Base-by-base conservation (phyloP, 192 early-diverging fungal genomes). In the Dispira simplex region DNA sequence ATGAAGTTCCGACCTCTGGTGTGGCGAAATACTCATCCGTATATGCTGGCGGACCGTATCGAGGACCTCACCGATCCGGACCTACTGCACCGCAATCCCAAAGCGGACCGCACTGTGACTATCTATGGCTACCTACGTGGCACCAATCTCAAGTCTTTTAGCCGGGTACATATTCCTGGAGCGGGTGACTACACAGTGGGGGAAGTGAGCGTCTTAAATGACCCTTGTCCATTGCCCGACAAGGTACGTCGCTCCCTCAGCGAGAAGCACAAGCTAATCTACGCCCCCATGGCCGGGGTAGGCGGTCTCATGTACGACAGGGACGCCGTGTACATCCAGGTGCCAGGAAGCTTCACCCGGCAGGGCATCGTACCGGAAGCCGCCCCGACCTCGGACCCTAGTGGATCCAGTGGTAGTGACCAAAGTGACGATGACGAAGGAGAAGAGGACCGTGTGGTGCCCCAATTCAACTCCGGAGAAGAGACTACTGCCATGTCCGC, bases 291-390 rank as follows among this genome's bases (percentile, higher is more conserved):
- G 91, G 91, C 92, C 0, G 93, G 95, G 67, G 91, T 99, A 27
- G 93, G 91, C 66, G 97, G 97, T 53, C 89, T 99, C 62, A 85
- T 97, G 83, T 97, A 97, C 76, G 97, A 99, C 73, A 96, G 93
- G 74, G 97, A 99, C 77, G 97, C 94, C 8, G 91, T 99, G 23
- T 99, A 99, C 68, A 95, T 99, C 68, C 91, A 95, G 62, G 87
- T 99, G 21, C 90, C 90, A 28, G 94, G 92, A 46, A 77, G 80
- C 44, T 90, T 90, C 66, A 84, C 83, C 28, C 81, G 82, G 65
- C 74, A 79, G 67, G 75, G 70, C 14, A 74, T 78, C 10, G 64
- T 72, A 48, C 46, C 69, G 49, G 74, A 79, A 21, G 54, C 62
- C n/a, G 63, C 65, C 9, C 65, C 68, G 51, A 76, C 71, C 46